Percentiles rank a stretch among this genome's conserved stretches.
phyloP scores from a whole-genome alignment of 2,329 filamentous ascomycete species.

The Trichophyton equinum region DNA sequence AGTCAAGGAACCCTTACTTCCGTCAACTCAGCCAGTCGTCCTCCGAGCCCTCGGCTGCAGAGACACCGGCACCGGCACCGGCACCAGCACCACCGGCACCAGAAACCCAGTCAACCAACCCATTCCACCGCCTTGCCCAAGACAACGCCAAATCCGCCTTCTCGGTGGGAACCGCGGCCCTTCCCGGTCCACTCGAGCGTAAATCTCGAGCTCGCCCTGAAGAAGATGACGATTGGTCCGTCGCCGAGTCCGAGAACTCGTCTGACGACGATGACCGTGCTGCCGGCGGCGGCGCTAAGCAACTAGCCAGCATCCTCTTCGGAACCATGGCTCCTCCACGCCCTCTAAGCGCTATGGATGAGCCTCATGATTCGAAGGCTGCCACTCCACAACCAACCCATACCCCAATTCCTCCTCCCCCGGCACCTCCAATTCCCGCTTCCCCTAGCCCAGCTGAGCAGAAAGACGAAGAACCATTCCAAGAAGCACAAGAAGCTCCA shows the following conservation, averaged over 20 bases:
- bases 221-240: slow-evolving; percentile 68
- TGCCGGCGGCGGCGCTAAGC: slow-evolving; percentile 72
- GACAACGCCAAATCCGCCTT: slow-evolving; percentile 39
- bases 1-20: slow-evolving; percentile 92
- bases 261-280: slow-evolving; percentile 63
- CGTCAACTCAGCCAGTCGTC: slow-evolving; percentile 66
- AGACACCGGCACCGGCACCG: slow-evolving; percentile 32
- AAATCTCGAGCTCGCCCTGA: slow-evolving; percentile 46
- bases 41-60: slow-evolving; percentile 37
- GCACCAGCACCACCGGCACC: slow-evolving; percentile 25
- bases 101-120: slow-evolving; percentile 69
- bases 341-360: slow-evolving; percentile 69
- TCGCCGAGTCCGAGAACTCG: slow-evolving; percentile 62
- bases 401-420: slow-evolving; percentile 27
- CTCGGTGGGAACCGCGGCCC: slow-evolving; percentile 26
- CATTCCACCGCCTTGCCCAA: slow-evolving; percentile 72
- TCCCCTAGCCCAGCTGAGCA: slow-evolving; percentile 25
- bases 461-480: slow-evolving; percentile 14
- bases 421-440: slow-evolving; percentile 23
- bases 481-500: slow-evolving; percentile 16
- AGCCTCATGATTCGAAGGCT: slow-evolving; percentile 38
- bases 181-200: slow-evolving; percentile 32
- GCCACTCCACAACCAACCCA: slow-evolving; percentile 33
- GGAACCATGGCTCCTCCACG: slow-evolving; percentile 92
- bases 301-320: slow-evolving; percentile 88